These are phyloP conservation scores for Protostelium mycophagum DNA, from an alignment of 78 protist genomes.

Conservation along the genomic window DNA sequence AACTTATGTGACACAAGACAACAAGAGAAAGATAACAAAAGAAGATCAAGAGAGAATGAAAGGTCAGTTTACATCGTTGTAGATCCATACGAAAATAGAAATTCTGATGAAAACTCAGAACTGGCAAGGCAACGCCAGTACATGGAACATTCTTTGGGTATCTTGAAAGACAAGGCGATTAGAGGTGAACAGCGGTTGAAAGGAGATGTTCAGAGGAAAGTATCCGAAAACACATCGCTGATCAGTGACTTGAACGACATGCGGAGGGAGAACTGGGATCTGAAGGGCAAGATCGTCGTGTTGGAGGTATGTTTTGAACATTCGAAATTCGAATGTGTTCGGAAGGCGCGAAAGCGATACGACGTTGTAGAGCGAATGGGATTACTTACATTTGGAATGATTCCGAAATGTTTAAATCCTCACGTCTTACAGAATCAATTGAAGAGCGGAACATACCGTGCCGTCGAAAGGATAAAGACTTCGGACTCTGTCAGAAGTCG, in stretches of 20 bases:
- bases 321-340: neutral
- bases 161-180: neutral
- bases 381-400: too few relatives aligned
- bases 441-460: neutral
- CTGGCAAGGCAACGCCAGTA: neutral
- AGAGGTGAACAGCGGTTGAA: neutral
- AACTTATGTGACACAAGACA: neutral
- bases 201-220: neutral
- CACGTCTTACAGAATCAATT: neutral
- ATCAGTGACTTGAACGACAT: neutral
- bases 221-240: neutral
- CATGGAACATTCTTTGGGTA: neutral
- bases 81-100: too few relatives aligned
- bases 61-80: neutral
- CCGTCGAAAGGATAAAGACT: neutral
- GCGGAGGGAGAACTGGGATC: neutral
- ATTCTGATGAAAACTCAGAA: neutral
- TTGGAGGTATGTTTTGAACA: neutral
- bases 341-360: too few relatives aligned
- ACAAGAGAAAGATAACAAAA: neutral
- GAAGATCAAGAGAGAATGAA: neutral
- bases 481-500: too few relatives aligned
- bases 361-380: too few relatives aligned
- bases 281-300: neutral
- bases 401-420: too few relatives aligned